These are phyloP conservation scores for Aspergillus pseudotamarii DNA, from an alignment of 2,329 filamentous ascomycete species.

Conservation along the genomic window DNA sequence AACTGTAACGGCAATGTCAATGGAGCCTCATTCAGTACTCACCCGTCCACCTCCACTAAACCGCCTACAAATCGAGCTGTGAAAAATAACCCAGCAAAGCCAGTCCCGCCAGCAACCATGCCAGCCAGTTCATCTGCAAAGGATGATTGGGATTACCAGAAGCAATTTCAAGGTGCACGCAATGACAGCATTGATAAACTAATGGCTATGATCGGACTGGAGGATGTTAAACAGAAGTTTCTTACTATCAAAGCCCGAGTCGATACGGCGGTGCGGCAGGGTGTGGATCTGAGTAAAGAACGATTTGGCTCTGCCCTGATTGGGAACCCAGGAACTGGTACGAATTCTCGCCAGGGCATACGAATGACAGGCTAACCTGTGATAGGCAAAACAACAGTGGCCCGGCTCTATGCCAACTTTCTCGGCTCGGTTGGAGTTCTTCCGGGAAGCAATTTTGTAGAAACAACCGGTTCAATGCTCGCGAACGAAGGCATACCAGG, in stretches of 20 bases:
- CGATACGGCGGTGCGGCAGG: conserved; percentile 63
- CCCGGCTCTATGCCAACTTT: conserved; percentile 69
- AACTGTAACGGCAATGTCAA: not conserved
- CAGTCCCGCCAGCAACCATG: not conserved
- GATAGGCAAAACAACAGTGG: conserved; percentile 73
- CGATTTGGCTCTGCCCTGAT: conserved; percentile 66
- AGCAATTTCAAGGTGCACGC: conserved; percentile 52
- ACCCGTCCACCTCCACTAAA: not conserved
- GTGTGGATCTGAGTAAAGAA: conserved; percentile 57
- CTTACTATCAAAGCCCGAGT: conserved; percentile 65
- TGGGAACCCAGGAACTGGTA: conserved; percentile 74
- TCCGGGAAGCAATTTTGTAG: conserved; percentile 62
- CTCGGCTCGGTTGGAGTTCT: conserved; percentile 65
- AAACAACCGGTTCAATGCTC: conserved; percentile 69
- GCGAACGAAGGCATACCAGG: conserved; percentile 63
- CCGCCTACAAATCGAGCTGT: not conserved
- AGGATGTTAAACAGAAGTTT: conserved; percentile 67
- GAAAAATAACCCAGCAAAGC: not conserved
- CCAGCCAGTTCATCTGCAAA: conserved; percentile 34
- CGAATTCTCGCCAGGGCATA: not conserved
- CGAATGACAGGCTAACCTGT: not conserved
- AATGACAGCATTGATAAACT: conserved; percentile 63
- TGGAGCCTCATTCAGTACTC: not conserved
- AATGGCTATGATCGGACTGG: conserved; percentile 72
- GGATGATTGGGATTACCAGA: conserved; percentile 65